phyloP scores from a whole-genome alignment of 192 early-diverging fungal genomes.

The Umbelopsis sp. region DNA sequence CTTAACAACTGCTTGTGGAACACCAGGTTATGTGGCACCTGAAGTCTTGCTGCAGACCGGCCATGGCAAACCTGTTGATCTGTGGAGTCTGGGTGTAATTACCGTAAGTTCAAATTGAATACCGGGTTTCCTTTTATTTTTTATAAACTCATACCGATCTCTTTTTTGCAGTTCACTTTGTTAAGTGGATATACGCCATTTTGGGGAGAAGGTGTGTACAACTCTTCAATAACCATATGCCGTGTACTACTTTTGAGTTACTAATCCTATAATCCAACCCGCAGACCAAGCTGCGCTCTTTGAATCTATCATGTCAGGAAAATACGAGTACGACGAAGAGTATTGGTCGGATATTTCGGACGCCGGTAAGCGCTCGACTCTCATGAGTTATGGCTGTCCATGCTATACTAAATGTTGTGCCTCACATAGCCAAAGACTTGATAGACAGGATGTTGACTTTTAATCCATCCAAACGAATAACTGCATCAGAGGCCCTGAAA shows the following conservation, averaged over 20 bases:
- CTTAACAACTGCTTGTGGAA: constrained; percentile 86
- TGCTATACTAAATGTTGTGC: not conserved
- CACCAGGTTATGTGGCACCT: constrained; percentile 85
- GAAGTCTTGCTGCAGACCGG: constrained; percentile 86
- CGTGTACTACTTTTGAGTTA: not conserved
- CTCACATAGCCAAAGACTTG: constrained; percentile 64
- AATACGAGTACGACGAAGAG: constrained; percentile 71
- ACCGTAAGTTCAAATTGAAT: constrained; percentile 37
- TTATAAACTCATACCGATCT: not conserved
- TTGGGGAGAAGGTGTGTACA: constrained; percentile 40
- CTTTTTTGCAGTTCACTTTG: constrained; percentile 60
- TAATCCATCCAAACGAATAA: constrained; percentile 72
- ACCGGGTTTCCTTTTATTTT: not conserved
- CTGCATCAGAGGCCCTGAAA: constrained; percentile 73
- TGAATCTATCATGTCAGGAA: constrained; percentile 65
- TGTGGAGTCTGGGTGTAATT: constrained; percentile 95
- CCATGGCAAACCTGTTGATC: constrained; percentile 91
- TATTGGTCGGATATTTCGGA: constrained; percentile 85
- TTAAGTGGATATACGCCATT: constrained; percentile 85
- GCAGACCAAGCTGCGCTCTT: constrained; percentile 63
- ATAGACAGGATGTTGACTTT: constrained; percentile 68
- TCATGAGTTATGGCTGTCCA: not conserved
- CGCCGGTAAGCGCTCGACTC: constrained; percentile 27
- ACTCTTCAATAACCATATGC: not conserved
- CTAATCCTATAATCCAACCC: not conserved